Evolutionary conservation across 129 eudicot genomes (phyloP), one percentile per base, ranked within the genome.

Genomic region (Lactuca sativa): DNA sequence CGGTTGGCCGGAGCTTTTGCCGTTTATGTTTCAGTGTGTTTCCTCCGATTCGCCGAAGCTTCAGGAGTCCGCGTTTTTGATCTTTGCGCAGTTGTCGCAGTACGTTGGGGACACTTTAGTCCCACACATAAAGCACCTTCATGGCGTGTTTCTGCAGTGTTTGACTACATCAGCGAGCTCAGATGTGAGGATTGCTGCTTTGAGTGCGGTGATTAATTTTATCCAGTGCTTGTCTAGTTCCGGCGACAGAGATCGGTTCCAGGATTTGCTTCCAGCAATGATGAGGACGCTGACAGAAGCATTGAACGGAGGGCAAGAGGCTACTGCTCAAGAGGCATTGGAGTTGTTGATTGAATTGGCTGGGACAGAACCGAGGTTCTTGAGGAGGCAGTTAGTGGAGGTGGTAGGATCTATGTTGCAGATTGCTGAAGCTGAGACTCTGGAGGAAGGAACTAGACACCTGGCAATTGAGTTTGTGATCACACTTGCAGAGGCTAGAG

Each of bases 391-490:
- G 73, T 74, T 93, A 37, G 95, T 87, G 67, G 99, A 93, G 66
- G 99, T 93, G 31, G 99, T 93, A 62, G 97, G 92, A 58, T 81
- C 95, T 8, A 93, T 93, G 99, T 67, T 93, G 88, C 99, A 93
- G 85, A 87, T 93, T 15, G 97, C 95, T 0, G 97, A 93, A 81
- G 99, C 99, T 1, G 95, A 85, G 60, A 77, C 77, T 0, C 68
- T 93, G 56, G 99, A 93, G 64, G 99, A 93, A 57, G 99, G 97
- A 25, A 91, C 97, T 0, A 64, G 92, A n/a, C 97, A 91, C 64
- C 59, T 91, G 14, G 97, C 97, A 3, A 81, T 91, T 70, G 97
- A 91, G 71, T 91, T 91, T 73, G 95, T 91, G 21, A 88, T 91
- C 61, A 91, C 97, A 0, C 75, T 91, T 49, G 95, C 97, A 0